phyloP scores from a whole-genome alignment of 164 flowering plant species.

The Chloranthus sessilifolius region DNA sequence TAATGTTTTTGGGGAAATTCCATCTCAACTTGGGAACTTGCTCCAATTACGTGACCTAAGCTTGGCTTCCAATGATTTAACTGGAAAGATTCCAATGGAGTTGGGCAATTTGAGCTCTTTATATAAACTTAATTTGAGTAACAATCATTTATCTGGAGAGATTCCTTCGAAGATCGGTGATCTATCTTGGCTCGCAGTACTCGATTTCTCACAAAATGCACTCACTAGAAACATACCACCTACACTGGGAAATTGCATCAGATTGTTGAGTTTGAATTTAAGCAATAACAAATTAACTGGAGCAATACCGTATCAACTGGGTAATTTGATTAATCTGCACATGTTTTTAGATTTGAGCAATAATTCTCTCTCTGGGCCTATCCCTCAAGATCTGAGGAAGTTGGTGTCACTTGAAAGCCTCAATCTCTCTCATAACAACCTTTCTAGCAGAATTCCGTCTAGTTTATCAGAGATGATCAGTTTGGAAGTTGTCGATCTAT shows the following conservation, averaged over 20 bases:
- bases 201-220: constrained; percentile 29
- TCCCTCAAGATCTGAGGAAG: constrained; percentile 42
- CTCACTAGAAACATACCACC: constrained; percentile 39
- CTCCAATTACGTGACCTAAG: constrained; percentile 1
- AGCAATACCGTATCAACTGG: constrained; percentile 25
- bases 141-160: constrained; percentile 8
- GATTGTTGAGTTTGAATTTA: constrained; percentile 28
- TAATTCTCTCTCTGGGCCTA: constrained; percentile 33
- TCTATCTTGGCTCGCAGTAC: constrained; percentile 13
- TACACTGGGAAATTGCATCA: constrained; percentile 19
- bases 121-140: constrained; percentile 9
- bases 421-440: constrained; percentile 44
- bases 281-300: constrained; percentile 33
- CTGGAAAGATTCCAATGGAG: constrained; percentile 8
- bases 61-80: constrained; percentile 7
- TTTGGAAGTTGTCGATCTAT: constrained; percentile 31
- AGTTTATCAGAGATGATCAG: constrained; percentile 20
- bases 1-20: constrained; percentile 5
- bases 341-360: constrained; percentile 32
- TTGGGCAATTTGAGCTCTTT: constrained; percentile 2
- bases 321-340: constrained; percentile 20
- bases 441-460: constrained; percentile 43
- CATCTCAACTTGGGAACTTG: constrained; percentile 1
- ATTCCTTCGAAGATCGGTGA: constrained; percentile 22
- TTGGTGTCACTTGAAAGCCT: constrained; percentile 27